phyloP scores from a whole-genome alignment of 768 basidiomycete species.

The Xerocomus spinulosus region DNA sequence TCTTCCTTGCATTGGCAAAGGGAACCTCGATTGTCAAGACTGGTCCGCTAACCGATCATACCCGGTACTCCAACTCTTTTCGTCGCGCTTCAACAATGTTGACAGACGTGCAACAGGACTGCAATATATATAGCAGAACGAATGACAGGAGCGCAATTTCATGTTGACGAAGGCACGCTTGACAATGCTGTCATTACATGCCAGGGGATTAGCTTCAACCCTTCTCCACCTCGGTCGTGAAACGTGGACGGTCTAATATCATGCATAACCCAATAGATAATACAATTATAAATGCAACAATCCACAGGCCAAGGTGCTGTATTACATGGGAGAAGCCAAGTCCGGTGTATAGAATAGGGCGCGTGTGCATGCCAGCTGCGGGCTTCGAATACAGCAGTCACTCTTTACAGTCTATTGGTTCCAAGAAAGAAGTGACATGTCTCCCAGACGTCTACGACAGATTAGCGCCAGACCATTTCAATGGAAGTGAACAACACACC shows the following conservation, averaged over 20 bases:
- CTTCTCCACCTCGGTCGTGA: slow-evolving; percentile 7
- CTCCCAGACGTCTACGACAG: slow-evolving; percentile 64
- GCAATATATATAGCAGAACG: slow-evolving; percentile 72
- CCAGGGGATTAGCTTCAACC: slow-evolving; percentile 58
- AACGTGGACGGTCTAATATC: background rate
- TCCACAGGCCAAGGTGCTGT: slow-evolving; percentile 7
- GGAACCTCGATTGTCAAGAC: slow-evolving; percentile 55
- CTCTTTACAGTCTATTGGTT: slow-evolving; percentile 42
- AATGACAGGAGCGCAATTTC: slow-evolving; percentile 64
- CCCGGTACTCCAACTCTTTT: slow-evolving; percentile 40
- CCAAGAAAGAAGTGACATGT: slow-evolving; percentile 86
- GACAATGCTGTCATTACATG: slow-evolving; percentile 50
- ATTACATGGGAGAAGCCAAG: slow-evolving; percentile 19
- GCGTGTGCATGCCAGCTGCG: background rate
- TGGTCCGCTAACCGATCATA: slow-evolving; percentile 63
- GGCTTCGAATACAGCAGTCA: slow-evolving; percentile 3
- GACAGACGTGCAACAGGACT: slow-evolving; percentile 33
- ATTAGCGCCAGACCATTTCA: background rate
- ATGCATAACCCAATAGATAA: slow-evolving; percentile 10
- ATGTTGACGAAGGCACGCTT: slow-evolving; percentile 40
- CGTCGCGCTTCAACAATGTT: background rate
- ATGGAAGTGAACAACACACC: slow-evolving; percentile 41
- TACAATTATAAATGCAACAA: slow-evolving; percentile 22
- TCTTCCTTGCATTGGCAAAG: slow-evolving; percentile 69
- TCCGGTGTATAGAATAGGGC: slow-evolving; percentile 21